Percentiles rank a stretch among this genome's conserved stretches.
phyloP scores from a whole-genome alignment of 2,329 filamentous ascomycete species.

The Reticulascus tulasneorum region DNA sequence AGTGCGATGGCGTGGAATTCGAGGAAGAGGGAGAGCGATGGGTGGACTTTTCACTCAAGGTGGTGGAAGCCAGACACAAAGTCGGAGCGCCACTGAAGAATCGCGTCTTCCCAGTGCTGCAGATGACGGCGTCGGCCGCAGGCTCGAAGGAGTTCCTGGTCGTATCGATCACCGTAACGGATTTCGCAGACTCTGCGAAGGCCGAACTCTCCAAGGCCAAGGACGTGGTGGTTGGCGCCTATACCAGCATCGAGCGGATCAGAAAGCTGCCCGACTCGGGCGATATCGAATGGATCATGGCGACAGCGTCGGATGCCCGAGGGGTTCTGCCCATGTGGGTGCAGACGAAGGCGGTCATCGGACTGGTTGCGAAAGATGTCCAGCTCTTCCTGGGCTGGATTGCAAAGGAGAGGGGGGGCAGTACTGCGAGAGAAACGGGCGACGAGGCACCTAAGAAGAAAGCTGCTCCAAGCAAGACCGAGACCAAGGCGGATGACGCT shows the following conservation, averaged over 20 bases:
- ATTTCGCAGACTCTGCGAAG: conserved; percentile 29
- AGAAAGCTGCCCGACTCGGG: conserved; percentile 38
- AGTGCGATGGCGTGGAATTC: conserved; percentile 36
- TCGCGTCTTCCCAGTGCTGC: conserved; percentile 63
- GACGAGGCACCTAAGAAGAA: no score
- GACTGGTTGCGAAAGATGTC: conserved; percentile 67
- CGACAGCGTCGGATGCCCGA: conserved; percentile 66
- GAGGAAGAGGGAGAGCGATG: conserved; percentile 36
- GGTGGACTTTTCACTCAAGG: conserved; percentile 42
- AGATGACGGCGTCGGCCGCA: conserved; percentile 50
- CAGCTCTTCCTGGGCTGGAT: conserved; percentile 64
- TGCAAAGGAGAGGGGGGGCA: conserved; percentile 38
- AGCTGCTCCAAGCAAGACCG: no score
- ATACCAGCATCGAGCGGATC: conserved; percentile 63
- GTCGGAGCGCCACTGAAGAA: conserved; percentile 52
- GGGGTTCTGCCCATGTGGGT: conserved; percentile 63
- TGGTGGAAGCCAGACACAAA: conserved; percentile 64
- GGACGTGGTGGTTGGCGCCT: conserved; percentile 52
- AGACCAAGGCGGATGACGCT: conserved; percentile 1
- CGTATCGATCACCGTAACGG: conserved; percentile 51
- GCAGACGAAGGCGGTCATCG: conserved; percentile 61
- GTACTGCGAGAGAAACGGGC: no score
- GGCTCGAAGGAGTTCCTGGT: conserved; percentile 46
- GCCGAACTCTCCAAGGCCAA: conserved; percentile 34
- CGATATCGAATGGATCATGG: conserved; percentile 72